These are phyloP conservation scores for Plantago lanceolata DNA, from an alignment of 305 asterid genomes.

Conservation along the genomic window DNA sequence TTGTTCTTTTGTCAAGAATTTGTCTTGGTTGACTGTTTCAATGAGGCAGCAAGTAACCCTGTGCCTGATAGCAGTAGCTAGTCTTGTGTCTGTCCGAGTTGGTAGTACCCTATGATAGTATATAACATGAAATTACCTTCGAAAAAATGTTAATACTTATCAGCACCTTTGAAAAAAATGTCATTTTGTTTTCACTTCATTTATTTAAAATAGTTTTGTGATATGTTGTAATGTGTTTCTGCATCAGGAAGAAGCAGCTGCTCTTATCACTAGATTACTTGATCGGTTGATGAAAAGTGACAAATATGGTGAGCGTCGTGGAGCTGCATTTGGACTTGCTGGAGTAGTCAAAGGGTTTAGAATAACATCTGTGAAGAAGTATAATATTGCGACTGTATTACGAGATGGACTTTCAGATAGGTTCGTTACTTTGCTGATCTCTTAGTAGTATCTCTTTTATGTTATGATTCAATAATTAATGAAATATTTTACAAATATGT, in stretches of 20 bases:
- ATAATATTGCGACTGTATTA: slow-evolving; percentile 56
- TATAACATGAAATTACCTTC: too few relatives aligned
- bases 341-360: slow-evolving; percentile 92
- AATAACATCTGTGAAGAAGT: slow-evolving; percentile 80
- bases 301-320: slow-evolving; percentile 99
- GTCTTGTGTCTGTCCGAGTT: too few relatives aligned
- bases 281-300: slow-evolving; percentile 90
- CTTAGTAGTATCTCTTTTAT: background rate
- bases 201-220: slow-evolving; percentile 8
- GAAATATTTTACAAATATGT: background rate
- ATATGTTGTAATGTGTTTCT: slow-evolving; percentile 15
- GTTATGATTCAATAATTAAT: background rate
- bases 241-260: slow-evolving; percentile 79
- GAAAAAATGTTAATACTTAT: too few relatives aligned
- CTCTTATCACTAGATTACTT: slow-evolving; percentile 77
- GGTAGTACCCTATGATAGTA: too few relatives aligned
- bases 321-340: slow-evolving; percentile 99
- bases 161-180: too few relatives aligned
- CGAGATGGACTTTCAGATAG: slow-evolving; percentile 83
- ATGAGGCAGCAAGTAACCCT: too few relatives aligned
- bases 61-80: too few relatives aligned
- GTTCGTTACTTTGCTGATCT: slow-evolving; percentile 33
- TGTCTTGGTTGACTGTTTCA: too few relatives aligned
- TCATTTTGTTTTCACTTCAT: background rate
- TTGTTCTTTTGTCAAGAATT: background rate